phyloP scores from a whole-genome alignment of 73 alveolate genomes.

The Blepharisma japonicum region DNA sequence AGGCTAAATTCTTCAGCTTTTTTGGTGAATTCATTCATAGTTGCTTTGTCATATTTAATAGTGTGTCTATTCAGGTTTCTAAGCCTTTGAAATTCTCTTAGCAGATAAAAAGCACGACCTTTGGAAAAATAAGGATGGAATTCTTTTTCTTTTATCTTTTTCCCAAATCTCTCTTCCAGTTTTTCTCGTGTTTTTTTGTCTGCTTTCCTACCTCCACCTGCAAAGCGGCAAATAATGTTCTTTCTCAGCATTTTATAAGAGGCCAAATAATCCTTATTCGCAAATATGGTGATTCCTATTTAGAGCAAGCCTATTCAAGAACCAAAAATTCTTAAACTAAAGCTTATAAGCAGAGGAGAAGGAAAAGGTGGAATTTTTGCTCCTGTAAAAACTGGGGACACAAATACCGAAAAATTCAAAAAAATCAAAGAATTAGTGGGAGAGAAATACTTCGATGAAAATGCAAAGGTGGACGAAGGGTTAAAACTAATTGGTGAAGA shows the following conservation, averaged over 20 bases:
- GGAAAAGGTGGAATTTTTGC: slow-evolving; percentile 17
- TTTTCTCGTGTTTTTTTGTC: no score
- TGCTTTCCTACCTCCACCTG: no score
- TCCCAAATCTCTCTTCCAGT: no score
- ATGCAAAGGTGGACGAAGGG: not conserved
- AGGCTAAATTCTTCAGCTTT: not conserved
- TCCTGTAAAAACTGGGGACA: not conserved
- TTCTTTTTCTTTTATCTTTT: no score
- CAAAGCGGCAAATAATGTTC: no score
- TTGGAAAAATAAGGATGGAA: no score
- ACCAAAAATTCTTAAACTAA: no score
- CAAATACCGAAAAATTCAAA: not conserved
- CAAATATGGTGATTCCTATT: no score
- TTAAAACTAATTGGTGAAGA: not conserved
- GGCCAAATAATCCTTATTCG: no score
- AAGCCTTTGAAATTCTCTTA: slow-evolving; percentile 14
- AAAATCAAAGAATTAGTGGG: slow-evolving; percentile 1
- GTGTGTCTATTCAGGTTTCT: slow-evolving; percentile 15
- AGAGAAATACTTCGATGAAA: not conserved
- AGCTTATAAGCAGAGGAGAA: not conserved
- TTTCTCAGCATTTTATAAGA: no score
- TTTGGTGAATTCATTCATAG: not conserved
- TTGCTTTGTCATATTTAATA: not conserved
- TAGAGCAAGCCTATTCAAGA: no score
- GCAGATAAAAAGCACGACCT: no score